phyloP scores from a whole-genome alignment of 257 asterid genomes.

The Solanum chmielewskii region DNA sequence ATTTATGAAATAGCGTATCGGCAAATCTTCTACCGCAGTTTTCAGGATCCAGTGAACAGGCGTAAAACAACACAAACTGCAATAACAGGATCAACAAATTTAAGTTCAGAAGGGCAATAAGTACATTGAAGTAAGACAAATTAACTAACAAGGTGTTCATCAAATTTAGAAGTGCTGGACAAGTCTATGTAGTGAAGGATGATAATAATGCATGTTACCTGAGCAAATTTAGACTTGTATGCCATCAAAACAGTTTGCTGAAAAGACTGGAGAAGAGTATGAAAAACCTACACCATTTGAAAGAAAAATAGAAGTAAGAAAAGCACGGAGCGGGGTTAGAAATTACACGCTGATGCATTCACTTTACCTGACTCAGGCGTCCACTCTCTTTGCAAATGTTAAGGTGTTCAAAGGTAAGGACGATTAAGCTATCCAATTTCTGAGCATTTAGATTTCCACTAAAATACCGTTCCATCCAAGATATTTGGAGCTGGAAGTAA shows the following conservation, averaged over 20 bases:
- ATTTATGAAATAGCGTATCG: slow-evolving; percentile 31
- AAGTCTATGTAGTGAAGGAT: background rate
- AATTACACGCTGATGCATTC: background rate
- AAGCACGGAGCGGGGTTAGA: background rate
- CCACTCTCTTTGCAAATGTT: slow-evolving; percentile 45
- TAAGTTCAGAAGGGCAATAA: background rate
- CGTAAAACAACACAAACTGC: slow-evolving; percentile 92
- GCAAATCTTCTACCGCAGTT: slow-evolving; percentile 61
- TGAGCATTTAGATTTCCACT: slow-evolving; percentile 48
- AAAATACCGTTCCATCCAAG: slow-evolving; percentile 35
- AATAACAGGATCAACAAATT: background rate
- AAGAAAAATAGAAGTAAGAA: background rate
- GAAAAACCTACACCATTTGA: slow-evolving; percentile 51
- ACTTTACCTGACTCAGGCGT: slow-evolving; percentile 48
- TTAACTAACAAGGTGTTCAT: background rate
- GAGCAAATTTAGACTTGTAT: slow-evolving; percentile 82
- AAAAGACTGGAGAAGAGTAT: slow-evolving; percentile 71
- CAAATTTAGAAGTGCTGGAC: background rate
- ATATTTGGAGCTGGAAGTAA: slow-evolving; percentile 32
- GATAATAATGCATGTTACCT: slow-evolving; percentile 33
- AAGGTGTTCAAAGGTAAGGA: slow-evolving; percentile 68
- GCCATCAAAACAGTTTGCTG: slow-evolving; percentile 74
- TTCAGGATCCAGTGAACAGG: slow-evolving; percentile 92
- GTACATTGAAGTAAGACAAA: background rate
- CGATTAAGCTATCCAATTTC: slow-evolving; percentile 75